phyloP scores from a whole-genome alignment of 2,329 filamentous ascomycete species.

The Phoma sp. region DNA sequence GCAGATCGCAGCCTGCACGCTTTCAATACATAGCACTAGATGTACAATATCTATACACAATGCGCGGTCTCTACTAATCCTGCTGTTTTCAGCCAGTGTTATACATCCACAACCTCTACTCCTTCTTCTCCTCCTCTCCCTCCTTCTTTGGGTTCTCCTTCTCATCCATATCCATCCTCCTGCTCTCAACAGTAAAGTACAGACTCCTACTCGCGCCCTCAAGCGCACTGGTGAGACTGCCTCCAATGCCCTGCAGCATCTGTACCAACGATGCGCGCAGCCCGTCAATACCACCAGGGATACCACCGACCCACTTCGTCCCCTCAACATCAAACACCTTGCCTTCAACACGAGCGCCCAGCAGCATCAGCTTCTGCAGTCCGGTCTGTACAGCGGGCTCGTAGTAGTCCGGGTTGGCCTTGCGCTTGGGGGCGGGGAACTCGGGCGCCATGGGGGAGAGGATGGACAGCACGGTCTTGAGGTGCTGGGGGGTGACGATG shows the following conservation, averaged over 20 bases:
- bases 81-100: neutral
- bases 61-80: neutral
- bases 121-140: slow-evolving; percentile 28
- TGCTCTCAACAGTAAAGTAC: slow-evolving; percentile 86
- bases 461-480: slow-evolving; percentile 80
- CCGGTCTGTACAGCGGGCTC: slow-evolving; percentile 80
- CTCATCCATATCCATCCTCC: slow-evolving; percentile 81
- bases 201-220: slow-evolving; percentile 81
- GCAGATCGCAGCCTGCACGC: neutral
- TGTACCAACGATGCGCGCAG: slow-evolving; percentile 80
- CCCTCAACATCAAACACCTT: slow-evolving; percentile 80
- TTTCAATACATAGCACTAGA: slow-evolving; percentile 8
- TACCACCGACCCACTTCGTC: slow-evolving; percentile 73
- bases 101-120: slow-evolving; percentile 9
- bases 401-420: slow-evolving; percentile 79
- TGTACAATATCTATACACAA: slow-evolving; percentile 29
- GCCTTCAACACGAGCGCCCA: slow-evolving; percentile 87
- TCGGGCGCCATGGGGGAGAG: slow-evolving; percentile 70
- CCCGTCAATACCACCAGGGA: slow-evolving; percentile 80
- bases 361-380: slow-evolving; percentile 82
- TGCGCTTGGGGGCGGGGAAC: slow-evolving; percentile 80
- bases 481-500: slow-evolving; percentile 78
- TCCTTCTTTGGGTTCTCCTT: slow-evolving; percentile 54
- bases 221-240: slow-evolving; percentile 76
- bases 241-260: slow-evolving; percentile 80